Evolutionary conservation across 179 eudicot genomes (phyloP), one percentile per base, ranked within the genome.

Genomic region (Sideroxylon spinosum): DNA sequence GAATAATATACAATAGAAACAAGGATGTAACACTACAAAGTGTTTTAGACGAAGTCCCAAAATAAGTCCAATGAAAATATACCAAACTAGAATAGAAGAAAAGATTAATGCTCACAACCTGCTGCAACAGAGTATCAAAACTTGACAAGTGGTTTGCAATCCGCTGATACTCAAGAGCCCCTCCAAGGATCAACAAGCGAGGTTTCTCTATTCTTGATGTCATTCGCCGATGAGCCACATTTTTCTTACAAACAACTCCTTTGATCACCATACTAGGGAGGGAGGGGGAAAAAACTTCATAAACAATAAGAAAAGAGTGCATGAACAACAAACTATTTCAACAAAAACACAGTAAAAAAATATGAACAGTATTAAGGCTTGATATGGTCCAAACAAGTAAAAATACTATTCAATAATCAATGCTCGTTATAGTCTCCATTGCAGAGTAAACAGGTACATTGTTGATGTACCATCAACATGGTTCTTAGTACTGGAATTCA

Each of bases 81-180:
- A 66, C 28, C 63, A 62, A 74, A 71, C 56, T 74, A 76, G 8
- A 52, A 56, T n/a, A 0, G 25, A 56, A 53, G 49, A 56, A 73
- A 63, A 68, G 20, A n/a, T 59, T 1, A 68, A 76, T 53, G 52
- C 68, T 77, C 63, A 67, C 46, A 82, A 96, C 99, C 99, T 96
- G 99, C 86, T 96, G 93, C 86, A 94, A 81, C 74, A 96, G 89
- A 74, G 99, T 96, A 84, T 94, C 99, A 67, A 96, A 87, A 87
- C 98, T 94, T 80, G 98, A 92, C 82, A 94, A 82, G 52, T 71
- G 91, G 79, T 91, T 94, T 48, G 98, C 83, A 72, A 96, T 95
- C 78, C 99, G 89, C 86, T 96, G 99, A 83, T 96, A 96, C 81
- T 96, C 99, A 77, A 96, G 87, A 86, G 99, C 99, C 74, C 99